Percentiles rank a stretch among this genome's conserved stretches.
Conservation (phyloP, 2,329 filamentous ascomycete species). For the Huntiella savannae region DNA sequence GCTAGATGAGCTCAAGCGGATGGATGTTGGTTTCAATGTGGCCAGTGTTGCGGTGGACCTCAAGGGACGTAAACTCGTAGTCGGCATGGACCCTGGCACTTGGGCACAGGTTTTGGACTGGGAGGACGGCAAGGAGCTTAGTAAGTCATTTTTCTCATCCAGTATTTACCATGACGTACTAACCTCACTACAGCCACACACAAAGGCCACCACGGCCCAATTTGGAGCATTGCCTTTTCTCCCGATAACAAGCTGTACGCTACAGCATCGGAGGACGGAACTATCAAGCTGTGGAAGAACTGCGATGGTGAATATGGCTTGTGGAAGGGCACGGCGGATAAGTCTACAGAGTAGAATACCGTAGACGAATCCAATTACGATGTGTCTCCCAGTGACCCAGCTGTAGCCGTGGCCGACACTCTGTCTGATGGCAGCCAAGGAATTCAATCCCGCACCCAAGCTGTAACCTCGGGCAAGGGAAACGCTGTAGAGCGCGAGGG, state of each 20-base stretch:
- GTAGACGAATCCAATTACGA: not conserved
- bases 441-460: too few species aligned
- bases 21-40: constrained; percentile 65
- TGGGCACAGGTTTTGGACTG: constrained; percentile 94
- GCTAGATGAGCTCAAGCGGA: constrained; percentile 55
- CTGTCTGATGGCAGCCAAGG: too few species aligned
- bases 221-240: constrained; percentile 90
- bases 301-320: constrained; percentile 46
- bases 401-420: too few species aligned
- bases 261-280: constrained; percentile 91
- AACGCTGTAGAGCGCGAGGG: not conserved
- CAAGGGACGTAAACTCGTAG: constrained; percentile 64
- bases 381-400: too few species aligned
- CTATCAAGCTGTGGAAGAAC: constrained; percentile 79
- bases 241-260: constrained; percentile 93
- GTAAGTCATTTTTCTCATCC: constrained; percentile 24
- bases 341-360: constrained; percentile 11
- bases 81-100: constrained; percentile 78
- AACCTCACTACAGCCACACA: constrained; percentile 46
- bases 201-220: constrained; percentile 91
- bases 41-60: constrained; percentile 80
- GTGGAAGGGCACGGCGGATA: constrained; percentile 32
- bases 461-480: not conserved
- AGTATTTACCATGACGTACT: constrained; percentile 7
- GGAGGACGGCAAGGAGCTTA: constrained; percentile 62